These are phyloP conservation scores for Termitomyces sp. DNA, from an alignment of 768 basidiomycete species.

Conservation along the genomic window DNA sequence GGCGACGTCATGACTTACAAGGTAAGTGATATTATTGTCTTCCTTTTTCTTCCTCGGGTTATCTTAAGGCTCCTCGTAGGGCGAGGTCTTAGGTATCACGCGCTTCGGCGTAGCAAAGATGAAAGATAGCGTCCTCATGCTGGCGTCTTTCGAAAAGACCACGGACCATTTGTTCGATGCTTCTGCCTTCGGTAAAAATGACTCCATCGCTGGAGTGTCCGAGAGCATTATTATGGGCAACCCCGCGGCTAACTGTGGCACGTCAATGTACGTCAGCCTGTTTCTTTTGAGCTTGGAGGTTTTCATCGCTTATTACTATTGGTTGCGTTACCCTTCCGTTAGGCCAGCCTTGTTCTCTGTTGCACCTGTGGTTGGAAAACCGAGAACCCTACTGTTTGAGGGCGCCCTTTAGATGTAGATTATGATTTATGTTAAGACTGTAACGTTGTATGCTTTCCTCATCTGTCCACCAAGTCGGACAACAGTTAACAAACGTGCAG, in stretches of 20 bases:
- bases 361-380: conserved; percentile 40
- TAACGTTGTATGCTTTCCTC: conserved; percentile 3
- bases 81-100: conserved; percentile 96
- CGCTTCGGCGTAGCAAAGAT: conserved; percentile 99
- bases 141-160: conserved; percentile 99
- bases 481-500: neutral
- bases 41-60: conserved; percentile 2
- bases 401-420: conserved; percentile 28
- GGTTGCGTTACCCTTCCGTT: neutral
- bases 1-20: conserved; percentile 99
- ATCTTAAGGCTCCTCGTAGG: conserved; percentile 37
- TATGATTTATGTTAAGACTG: conserved; percentile 4
- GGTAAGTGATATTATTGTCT: conserved; percentile 30
- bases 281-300: neutral
- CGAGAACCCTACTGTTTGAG: conserved; percentile 46
- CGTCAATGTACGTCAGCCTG: conserved; percentile 65
- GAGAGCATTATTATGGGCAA: conserved; percentile 99
- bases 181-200: conserved; percentile 92
- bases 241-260: conserved; percentile 89
- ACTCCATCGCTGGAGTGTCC: conserved; percentile 93
- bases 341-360: conserved; percentile 48
- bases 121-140: conserved; percentile 99
- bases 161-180: conserved; percentile 99
- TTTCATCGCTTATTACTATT: conserved; percentile 1
- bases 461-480: neutral